phyloP scores from a whole-genome alignment of 257 asterid species.

The Nicotiana benthamiana region DNA sequence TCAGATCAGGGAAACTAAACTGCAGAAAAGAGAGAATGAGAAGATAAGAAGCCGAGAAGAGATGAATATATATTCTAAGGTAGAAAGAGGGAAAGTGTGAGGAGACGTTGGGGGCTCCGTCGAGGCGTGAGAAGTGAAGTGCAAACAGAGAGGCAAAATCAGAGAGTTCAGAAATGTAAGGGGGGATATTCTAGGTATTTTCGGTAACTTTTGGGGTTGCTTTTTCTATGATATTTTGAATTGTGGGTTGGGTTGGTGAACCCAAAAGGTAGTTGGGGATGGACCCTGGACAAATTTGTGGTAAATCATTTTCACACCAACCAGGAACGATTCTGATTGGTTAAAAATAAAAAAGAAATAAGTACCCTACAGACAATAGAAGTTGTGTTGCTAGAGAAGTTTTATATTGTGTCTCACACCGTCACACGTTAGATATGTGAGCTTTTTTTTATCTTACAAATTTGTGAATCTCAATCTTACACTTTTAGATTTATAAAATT shows the following conservation, averaged over 20 bases:
- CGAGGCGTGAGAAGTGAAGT: slow-evolving; percentile 14
- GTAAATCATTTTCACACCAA: not conserved
- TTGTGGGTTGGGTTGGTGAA: slow-evolving; percentile 9
- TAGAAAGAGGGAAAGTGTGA: not conserved
- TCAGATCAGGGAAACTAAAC: not conserved
- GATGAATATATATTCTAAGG: not conserved
- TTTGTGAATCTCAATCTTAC: too few relatives aligned
- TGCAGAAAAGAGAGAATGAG: not conserved
- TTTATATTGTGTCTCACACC: too few relatives aligned
- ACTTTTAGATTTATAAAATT: too few relatives aligned
- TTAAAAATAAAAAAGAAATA: not conserved
- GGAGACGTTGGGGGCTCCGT: slow-evolving; percentile 23
- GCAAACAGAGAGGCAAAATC: not conserved
- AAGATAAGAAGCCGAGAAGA: not conserved
- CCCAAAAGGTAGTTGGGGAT: not conserved
- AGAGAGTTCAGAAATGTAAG: not conserved
- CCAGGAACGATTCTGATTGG: not conserved
- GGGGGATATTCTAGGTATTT: not conserved
- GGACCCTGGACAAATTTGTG: not conserved
- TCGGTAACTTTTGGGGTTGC: not conserved
- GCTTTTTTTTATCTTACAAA: too few relatives aligned
- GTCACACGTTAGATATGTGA: too few relatives aligned
- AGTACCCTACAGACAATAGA: too few relatives aligned
- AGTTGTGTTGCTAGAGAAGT: too few relatives aligned
- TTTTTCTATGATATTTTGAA: not conserved